Evolutionary conservation across 306 rosid species (phyloP).

Genomic region (Chamaecrista fasciculata): DNA sequence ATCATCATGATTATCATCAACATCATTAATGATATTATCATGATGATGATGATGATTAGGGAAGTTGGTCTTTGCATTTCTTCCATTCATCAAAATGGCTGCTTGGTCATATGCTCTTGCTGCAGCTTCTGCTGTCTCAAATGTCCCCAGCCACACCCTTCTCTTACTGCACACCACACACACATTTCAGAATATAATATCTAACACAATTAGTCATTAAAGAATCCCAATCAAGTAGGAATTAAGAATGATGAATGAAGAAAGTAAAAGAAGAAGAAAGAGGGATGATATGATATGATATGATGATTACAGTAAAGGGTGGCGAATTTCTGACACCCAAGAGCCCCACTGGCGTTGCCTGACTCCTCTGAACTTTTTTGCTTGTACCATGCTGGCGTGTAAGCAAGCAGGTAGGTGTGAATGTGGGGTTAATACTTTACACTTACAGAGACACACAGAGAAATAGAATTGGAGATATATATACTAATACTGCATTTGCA

Average conservation of each 20-base stretch:
- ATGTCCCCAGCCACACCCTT: conserved; percentile 98
- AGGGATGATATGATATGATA: no score
- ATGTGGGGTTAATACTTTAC: not conserved
- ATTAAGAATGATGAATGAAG: no score
- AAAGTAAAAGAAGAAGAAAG: conserved; percentile 15
- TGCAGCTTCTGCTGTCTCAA: conserved; percentile 99
- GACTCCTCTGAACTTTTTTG: conserved; percentile 97
- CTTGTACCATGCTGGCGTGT: conserved; percentile 59
- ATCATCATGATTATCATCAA: not conserved
- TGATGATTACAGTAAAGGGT: conserved; percentile 71
- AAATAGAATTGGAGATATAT: no score
- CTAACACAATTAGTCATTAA: not conserved
- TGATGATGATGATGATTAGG: conserved; percentile 25
- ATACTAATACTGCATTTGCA: no score
- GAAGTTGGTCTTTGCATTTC: conserved; percentile 93
- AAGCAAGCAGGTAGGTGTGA: no score
- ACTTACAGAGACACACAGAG: no score
- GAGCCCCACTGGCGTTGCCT: conserved; percentile 99
- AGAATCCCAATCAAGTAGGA: not conserved
- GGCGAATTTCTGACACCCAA: conserved; percentile 99
- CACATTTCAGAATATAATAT: not conserved
- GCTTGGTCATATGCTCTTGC: conserved; percentile 99
- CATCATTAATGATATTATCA: conserved; percentile 20
- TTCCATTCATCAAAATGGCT: conserved; percentile 91
- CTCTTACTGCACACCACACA: conserved; percentile 55